Base-by-base conservation (phyloP, 805 yeast species). In the Candida fluviatilis region DNA sequence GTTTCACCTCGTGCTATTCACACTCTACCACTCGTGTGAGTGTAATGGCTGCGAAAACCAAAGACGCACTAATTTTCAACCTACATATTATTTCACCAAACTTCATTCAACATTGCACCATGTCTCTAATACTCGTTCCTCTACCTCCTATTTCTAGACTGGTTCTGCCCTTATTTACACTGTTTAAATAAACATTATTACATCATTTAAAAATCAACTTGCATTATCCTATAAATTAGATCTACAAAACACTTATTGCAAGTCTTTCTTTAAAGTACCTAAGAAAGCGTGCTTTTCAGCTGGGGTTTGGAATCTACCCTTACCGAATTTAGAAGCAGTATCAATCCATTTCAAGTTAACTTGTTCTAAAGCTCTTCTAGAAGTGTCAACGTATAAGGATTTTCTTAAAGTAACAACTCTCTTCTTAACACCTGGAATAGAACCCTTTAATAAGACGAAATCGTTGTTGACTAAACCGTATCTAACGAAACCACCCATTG, bases 251-350 rank as follows among this genome's bases (percentile, higher is more conserved):
- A 18, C 18, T 18, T 31, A 31, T 67, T 80, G 76, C 70, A 87
- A 81, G 75, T 90, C 97, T 84, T 87, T 90, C 95, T 93, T 93
- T 73, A 93, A 84, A 68, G 99, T 91, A 80, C 99, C 99, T 80
- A 90, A 65, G 91, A 93, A 93, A 69, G 99, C 95, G 69, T 84
- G 89, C 90, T 95, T 95, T 83, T 93, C 99, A 73, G 97, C 98
- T 64, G 97, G 95, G 67, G 99, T 93, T 81, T 93, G 99, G 98
- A 93, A 93, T 84, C 99, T 93, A 82, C 99, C 99, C 88, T 93
- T 95, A 85, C 99, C 99, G 90, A 93, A 93, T 78, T 91, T 90
- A 67, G 99, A 93, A 70, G 99, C 96, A 64, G 99, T 93, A 75
- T 93, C 99, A 71, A 93, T 93, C 99, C 98, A 93, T 79, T 93